phyloP scores from a whole-genome alignment of 192 early-diverging fungal species.

The Jimgerdemannia lactiflua region DNA sequence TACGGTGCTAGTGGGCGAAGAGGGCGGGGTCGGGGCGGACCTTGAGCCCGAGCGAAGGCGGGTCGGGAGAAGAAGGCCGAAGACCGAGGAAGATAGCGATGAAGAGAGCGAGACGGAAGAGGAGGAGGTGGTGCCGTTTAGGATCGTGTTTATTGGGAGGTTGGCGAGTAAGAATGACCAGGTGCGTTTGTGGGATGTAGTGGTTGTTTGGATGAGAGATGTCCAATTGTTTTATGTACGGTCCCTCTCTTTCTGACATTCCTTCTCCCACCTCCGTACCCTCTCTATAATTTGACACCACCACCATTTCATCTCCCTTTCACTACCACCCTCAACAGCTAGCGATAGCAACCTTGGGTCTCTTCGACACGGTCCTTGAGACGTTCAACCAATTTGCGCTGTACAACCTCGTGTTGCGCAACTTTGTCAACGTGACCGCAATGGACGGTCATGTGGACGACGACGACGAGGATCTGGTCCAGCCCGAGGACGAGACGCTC shows the following conservation, averaged over 20 bases:
- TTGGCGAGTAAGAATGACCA: neutral
- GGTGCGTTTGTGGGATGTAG: neutral
- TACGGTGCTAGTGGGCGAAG: conserved; percentile 28
- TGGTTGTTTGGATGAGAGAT: neutral
- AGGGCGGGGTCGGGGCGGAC: conserved; percentile 35
- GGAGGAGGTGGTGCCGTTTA: neutral
- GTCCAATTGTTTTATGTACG: neutral
- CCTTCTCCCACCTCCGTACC: no score
- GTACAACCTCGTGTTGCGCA: conserved; percentile 53
- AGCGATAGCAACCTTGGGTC: conserved; percentile 49
- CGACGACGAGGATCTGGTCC: neutral
- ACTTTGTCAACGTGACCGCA: conserved; percentile 37
- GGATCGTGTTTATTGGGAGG: neutral
- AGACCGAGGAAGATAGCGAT: conserved; percentile 18
- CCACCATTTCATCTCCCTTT: neutral
- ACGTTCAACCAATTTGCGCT: conserved; percentile 61
- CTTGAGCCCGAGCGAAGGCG: conserved; percentile 25
- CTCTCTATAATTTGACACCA: no score
- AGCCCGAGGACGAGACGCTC: neutral
- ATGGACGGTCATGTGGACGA: conserved; percentile 29
- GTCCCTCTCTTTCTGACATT: no score
- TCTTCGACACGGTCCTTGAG: conserved; percentile 58
- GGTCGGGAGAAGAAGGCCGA: neutral
- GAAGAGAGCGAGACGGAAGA: neutral
- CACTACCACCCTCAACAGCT: conserved; percentile 23